A percentile compares a stretch with the other conserved stretches of the same genome.
Evolutionary conservation across 2,329 filamentous ascomycete genomes (phyloP).

Genomic region (Claviceps africana): DNA sequence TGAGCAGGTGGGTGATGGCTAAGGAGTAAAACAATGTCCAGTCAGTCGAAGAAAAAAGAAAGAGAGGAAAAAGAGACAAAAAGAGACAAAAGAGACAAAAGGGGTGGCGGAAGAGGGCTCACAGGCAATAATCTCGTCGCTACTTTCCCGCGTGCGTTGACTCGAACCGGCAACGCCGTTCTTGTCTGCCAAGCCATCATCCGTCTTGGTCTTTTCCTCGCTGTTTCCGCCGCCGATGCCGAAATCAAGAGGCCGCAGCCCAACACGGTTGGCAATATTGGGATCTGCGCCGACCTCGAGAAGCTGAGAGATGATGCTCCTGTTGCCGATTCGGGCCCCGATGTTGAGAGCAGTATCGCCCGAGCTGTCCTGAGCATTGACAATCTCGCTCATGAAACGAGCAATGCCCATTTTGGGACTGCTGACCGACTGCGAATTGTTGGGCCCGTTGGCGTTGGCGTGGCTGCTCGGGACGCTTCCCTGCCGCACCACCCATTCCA

Average conservation of each 20-base stretch:
- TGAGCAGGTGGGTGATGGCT: slow-evolving; percentile 74
- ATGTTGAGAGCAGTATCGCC: slow-evolving; percentile 93
- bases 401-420: slow-evolving; percentile 68
- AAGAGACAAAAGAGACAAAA: no score
- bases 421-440: slow-evolving; percentile 24
- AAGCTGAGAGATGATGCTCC: slow-evolving; percentile 91
- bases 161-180: slow-evolving; percentile 29
- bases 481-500: slow-evolving; percentile 89
- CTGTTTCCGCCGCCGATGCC: slow-evolving; percentile 61
- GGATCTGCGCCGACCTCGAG: slow-evolving; percentile 90
- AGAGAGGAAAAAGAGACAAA: no score
- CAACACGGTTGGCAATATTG: slow-evolving; percentile 80
- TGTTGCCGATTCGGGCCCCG: slow-evolving; percentile 81
- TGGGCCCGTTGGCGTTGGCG: slow-evolving; percentile 21
- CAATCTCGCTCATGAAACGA: slow-evolving; percentile 91
- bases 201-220: slow-evolving; percentile 30
- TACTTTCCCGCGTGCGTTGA: slow-evolving; percentile 54
- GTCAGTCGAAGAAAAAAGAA: no score
- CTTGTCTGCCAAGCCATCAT: slow-evolving; percentile 30
- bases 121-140: slow-evolving; percentile 68
- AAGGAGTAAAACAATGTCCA: no score
- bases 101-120: slow-evolving; percentile 35
- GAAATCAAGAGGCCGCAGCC: slow-evolving; percentile 83
- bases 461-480: slow-evolving; percentile 49
- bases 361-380: slow-evolving; percentile 85